Base-by-base conservation (phyloP, 495 filamentous ascomycete species). In the Penicillium turbatum region DNA sequence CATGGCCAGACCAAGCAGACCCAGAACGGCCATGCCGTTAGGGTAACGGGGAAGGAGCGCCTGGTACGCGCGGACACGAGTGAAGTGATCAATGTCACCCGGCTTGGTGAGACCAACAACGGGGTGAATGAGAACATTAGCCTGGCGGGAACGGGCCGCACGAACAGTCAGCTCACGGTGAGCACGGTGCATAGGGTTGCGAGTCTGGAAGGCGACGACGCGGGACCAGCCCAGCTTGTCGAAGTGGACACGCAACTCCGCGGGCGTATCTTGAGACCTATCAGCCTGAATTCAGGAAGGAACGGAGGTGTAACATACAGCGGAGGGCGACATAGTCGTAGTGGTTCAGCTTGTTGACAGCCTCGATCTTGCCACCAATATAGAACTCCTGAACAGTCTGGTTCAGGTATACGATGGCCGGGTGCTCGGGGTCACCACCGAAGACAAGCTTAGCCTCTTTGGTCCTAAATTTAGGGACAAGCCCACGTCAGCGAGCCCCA, bases 11-110 rank as follows among this genome's bases (percentile, higher is more conserved):
- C 92, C 91, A 4, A 98, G 82, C 34, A 98, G 88, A 76, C 91
- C 93, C 57, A 98, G 87, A 37, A 95, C 91, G 53, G 93, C 93
- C 93, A 98, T 98, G 60, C 93, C 93, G 71, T 97, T 98, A 67
- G 93, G 93, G 77, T 98, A 98, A 64, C 95, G 86, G 54, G 93
- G 93, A 31, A 98, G 86, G 30, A 98, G 86, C 11, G 92, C 92
- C 79, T 97, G 86, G 81, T 98, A 98, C 59, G 96, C 93, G 58
- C 93, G 90, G 60, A 98, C 93, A 67, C 93, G 89, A 60, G 93
- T 98, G 81, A 98, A 98, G 80, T 98, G 93, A 73, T 98, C 93
- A 75, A 98, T 97, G 67, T 98, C 93, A 68, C 93, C 93, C 38
- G 93, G 93, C 78, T 98, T 98, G 54, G 93, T 98, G 59, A 98